Conservation (phyloP, 345 rosid genomes). For the Bruguiera gymnorhiza region DNA sequence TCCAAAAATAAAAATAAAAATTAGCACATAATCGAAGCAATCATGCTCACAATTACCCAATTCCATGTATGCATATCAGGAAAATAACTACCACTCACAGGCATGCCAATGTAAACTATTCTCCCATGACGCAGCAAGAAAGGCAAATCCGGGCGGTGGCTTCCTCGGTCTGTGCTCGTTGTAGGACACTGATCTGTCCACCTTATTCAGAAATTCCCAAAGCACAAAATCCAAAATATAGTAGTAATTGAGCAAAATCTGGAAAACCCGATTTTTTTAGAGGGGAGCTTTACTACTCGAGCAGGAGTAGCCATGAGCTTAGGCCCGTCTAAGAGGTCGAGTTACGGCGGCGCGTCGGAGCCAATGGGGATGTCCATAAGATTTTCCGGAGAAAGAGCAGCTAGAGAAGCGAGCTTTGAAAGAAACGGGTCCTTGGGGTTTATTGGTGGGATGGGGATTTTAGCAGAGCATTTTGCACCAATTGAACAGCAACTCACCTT, state of each 20-base stretch:
- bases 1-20: too few species aligned
- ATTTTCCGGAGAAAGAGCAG: constrained; percentile 54
- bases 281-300: constrained; percentile 32
- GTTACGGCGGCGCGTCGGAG: constrained; percentile 58
- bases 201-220: constrained; percentile 33
- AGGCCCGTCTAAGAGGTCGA: constrained; percentile 70
- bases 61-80: too few species aligned
- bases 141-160: constrained; percentile 79
- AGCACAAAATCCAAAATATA: neutral
- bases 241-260: neutral
- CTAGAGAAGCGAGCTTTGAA: constrained; percentile 53
- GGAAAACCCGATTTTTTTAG: neutral
- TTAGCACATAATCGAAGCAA: too few species aligned
- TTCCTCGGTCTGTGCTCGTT: constrained; percentile 53
- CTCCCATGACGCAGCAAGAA: constrained; percentile 72
- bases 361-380: constrained; percentile 43
- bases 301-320: constrained; percentile 81
- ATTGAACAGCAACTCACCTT: constrained; percentile 36
- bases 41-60: too few species aligned
- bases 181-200: constrained; percentile 61
- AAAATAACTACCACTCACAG: constrained; percentile 42
- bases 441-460: constrained; percentile 61
- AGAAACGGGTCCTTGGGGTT: constrained; percentile 83
- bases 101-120: constrained; percentile 88
- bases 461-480: constrained; percentile 42